Percentiles rank a stretch among this genome's conserved stretches.
Evolutionary conservation across 805 yeast genomes (phyloP).

Genomic region (Saccharomycopsis fodiens): DNA sequence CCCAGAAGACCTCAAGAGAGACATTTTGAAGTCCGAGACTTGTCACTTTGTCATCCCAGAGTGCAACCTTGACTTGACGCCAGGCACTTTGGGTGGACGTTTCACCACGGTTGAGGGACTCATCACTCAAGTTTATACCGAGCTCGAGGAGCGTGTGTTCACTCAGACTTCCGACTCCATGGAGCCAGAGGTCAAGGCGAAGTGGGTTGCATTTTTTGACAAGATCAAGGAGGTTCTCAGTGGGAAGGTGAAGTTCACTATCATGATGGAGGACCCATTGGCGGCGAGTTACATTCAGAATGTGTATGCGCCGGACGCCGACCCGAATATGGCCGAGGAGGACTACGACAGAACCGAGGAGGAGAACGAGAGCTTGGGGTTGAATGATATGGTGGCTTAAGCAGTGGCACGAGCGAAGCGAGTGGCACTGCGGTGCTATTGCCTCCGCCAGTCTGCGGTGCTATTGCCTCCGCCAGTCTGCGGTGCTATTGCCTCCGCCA

Average conservation of each 20-base stretch:
- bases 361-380: slow-evolving; percentile 89
- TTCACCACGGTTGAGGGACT: slow-evolving; percentile 96
- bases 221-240: slow-evolving; percentile 69
- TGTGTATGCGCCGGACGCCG: slow-evolving; percentile 97
- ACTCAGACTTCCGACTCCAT: slow-evolving; percentile 85
- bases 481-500: too few species aligned
- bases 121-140: slow-evolving; percentile 81
- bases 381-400: slow-evolving; percentile 38
- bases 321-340: slow-evolving; percentile 90
- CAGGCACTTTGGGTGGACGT: slow-evolving; percentile 97
- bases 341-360: slow-evolving; percentile 84
- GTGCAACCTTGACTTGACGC: slow-evolving; percentile 79
- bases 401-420: too few species aligned
- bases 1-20: slow-evolving; percentile 89
- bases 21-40: slow-evolving; percentile 88
- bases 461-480: too few species aligned
- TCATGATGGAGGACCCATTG: slow-evolving; percentile 87
- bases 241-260: slow-evolving; percentile 77
- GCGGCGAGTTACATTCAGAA: slow-evolving; percentile 95
- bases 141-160: slow-evolving; percentile 77
- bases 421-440: too few species aligned
- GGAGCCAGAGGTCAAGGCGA: slow-evolving; percentile 66
- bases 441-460: too few species aligned
- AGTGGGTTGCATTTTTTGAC: slow-evolving; percentile 78
- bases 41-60: slow-evolving; percentile 85